phyloP scores from a whole-genome alignment of 768 basidiomycete genomes.

The Boletus edulis region DNA sequence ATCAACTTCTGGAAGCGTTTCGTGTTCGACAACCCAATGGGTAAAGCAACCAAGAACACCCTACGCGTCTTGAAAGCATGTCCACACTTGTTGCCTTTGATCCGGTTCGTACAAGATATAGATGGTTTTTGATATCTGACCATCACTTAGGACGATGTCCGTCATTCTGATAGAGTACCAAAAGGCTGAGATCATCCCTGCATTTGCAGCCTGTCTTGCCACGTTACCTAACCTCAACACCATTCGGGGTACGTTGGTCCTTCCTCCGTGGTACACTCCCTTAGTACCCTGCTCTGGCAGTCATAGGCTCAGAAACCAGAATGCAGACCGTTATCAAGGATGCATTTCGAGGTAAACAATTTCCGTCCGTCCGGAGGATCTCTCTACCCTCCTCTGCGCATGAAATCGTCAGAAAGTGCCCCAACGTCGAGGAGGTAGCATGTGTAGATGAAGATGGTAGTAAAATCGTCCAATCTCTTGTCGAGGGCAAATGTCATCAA shows the following conservation, averaged over 20 bases:
- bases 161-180: not conserved
- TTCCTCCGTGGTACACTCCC: not conserved
- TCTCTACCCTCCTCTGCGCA: conserved; percentile 1
- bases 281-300: not conserved
- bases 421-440: conserved; percentile 7
- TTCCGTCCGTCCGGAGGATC: conserved; percentile 9
- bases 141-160: not conserved
- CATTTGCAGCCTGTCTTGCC: conserved; percentile 6
- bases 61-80: not conserved
- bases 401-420: conserved; percentile 10
- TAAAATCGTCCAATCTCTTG: not conserved
- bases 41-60: not conserved
- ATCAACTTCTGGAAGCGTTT: not conserved
- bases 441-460: conserved; percentile 4
- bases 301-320: not conserved
- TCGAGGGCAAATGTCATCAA: conserved; percentile 1
- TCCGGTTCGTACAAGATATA: not conserved
- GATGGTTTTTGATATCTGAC: not conserved
- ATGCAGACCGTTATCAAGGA: conserved; percentile 5
- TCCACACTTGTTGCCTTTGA: not conserved
- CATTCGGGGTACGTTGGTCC: conserved; percentile 1
- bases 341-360: conserved; percentile 3
- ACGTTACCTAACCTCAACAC: conserved; percentile 4
- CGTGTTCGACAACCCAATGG: not conserved
- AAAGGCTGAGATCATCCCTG: not conserved